These are phyloP conservation scores for Escovopsis weberi DNA, from an alignment of 2,329 filamentous ascomycete species.

Conservation along the genomic window DNA sequence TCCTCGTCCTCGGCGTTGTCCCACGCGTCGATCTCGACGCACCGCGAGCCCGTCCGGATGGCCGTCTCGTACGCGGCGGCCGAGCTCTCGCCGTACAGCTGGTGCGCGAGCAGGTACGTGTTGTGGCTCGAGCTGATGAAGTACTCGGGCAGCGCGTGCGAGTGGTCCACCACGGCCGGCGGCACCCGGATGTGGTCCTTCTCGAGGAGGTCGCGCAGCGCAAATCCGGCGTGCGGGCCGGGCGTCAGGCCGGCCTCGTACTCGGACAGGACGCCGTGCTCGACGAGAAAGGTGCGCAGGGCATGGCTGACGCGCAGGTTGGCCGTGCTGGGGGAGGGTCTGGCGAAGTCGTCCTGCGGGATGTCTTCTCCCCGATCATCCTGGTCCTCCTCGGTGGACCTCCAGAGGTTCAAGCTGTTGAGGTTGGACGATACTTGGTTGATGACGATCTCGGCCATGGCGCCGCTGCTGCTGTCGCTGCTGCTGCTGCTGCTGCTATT, in stretches of 20 bases:
- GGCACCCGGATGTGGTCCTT: conserved; percentile 45
- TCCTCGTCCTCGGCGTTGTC: conserved; percentile 44
- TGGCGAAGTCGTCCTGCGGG: conserved; percentile 32
- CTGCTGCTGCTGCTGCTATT: too few relatives aligned
- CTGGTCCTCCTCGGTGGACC: conserved; percentile 13
- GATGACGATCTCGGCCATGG: neutral
- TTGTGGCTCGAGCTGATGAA: conserved; percentile 63
- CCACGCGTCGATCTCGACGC: conserved; percentile 64
- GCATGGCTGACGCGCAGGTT: conserved; percentile 45
- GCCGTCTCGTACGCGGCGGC: conserved; percentile 49
- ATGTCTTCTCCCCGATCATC: conserved; percentile 22
- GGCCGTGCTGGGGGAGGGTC: conserved; percentile 39
- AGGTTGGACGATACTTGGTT: conserved; percentile 15
- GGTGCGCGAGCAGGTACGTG: conserved; percentile 56
- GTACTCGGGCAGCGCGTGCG: conserved; percentile 50
- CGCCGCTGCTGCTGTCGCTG: too few relatives aligned
- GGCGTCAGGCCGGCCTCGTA: conserved; percentile 31
- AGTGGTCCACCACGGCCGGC: conserved; percentile 36
- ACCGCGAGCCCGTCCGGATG: conserved; percentile 47
- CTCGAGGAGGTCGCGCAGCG: conserved; percentile 36
- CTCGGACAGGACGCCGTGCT: conserved; percentile 34
- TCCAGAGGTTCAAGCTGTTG: conserved; percentile 18
- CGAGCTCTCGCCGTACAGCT: conserved; percentile 49
- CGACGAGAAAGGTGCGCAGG: conserved; percentile 38
- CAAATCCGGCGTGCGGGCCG: conserved; percentile 22